Conservation (phyloP, 1,139 yeast genomes). For the Geotrichum citri-aurantii region DNA sequence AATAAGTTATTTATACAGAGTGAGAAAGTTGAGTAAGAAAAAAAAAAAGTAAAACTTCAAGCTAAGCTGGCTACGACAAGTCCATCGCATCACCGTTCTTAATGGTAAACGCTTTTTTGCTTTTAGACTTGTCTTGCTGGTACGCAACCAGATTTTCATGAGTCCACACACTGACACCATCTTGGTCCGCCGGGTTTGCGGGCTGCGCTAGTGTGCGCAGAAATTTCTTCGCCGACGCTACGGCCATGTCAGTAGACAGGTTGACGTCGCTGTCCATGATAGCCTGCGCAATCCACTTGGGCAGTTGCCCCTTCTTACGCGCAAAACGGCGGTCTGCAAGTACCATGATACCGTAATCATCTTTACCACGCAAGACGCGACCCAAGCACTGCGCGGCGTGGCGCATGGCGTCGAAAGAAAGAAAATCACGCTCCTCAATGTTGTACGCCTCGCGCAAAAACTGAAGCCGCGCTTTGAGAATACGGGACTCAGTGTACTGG, state of each 20-base stretch:
- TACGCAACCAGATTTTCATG: constrained; percentile 57
- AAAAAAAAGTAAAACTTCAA: neutral
- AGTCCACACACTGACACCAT: constrained; percentile 94
- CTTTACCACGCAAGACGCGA: constrained; percentile 93
- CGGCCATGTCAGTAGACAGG: constrained; percentile 94
- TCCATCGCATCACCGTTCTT: constrained; percentile 5
- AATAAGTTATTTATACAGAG: neutral
- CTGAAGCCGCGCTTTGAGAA: constrained; percentile 88
- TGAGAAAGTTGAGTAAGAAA: neutral
- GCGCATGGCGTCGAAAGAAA: constrained; percentile 98
- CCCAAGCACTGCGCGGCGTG: constrained; percentile 99
- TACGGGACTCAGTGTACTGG: constrained; percentile 96
- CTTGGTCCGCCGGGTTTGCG: constrained; percentile 81
- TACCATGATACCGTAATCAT: constrained; percentile 98
- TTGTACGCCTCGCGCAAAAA: constrained; percentile 89
- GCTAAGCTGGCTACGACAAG: neutral
- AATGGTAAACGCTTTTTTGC: constrained; percentile 8
- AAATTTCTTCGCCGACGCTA: constrained; percentile 89
- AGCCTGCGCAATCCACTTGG: constrained; percentile 96
- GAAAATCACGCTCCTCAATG: constrained; percentile 85
- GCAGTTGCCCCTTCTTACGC: constrained; percentile 78
- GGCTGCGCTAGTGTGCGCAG: constrained; percentile 94
- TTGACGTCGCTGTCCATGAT: constrained; percentile 86
- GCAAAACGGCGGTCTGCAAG: constrained; percentile 91
- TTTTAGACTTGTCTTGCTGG: constrained; percentile 39